A percentile compares a stretch with the other conserved stretches of the same genome.
phyloP scores from a whole-genome alignment of 495 filamentous ascomycete genomes.

The Penicillium cinerascens region DNA sequence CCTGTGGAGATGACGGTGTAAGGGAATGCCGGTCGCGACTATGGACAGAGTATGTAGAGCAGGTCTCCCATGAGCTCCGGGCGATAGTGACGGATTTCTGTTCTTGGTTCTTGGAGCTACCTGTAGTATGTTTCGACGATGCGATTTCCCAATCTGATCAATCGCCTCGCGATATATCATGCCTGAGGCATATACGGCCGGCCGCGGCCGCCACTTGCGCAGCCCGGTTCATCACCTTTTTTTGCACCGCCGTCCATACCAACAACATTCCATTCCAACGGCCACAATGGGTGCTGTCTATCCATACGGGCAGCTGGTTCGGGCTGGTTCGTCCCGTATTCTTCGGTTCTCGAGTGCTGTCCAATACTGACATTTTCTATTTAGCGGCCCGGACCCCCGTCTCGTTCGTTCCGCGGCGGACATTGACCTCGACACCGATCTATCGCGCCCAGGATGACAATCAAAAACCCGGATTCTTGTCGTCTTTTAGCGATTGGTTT shows the following conservation, averaged over 20 bases:
- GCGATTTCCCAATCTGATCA: conserved; percentile 8
- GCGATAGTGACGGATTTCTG: not conserved
- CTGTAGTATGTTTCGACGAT: not conserved
- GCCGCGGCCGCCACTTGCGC: conserved; percentile 21
- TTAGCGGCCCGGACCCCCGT: conserved; percentile 36
- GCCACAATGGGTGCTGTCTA: conserved; percentile 39
- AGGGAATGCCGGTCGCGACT: conserved; percentile 3
- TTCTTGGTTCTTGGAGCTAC: not conserved
- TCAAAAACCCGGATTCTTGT: conserved; percentile 9
- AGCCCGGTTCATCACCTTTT: conserved; percentile 29
- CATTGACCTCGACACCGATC: conserved; percentile 33
- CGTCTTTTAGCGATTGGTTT: conserved; percentile 6
- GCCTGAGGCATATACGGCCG: conserved; percentile 24
- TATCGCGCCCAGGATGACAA: conserved; percentile 30
- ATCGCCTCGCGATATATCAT: conserved; percentile 18
- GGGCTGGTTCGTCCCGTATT: conserved; percentile 30
- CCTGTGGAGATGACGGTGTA: conserved; percentile 32
- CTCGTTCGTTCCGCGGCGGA: conserved; percentile 39
- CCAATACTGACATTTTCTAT: not conserved
- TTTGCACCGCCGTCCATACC: conserved; percentile 20
- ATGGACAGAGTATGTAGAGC: conserved; percentile 6
- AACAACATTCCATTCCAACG: conserved; percentile 23
- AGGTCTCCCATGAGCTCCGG: not conserved
- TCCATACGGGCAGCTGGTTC: conserved; percentile 41
- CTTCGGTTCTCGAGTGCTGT: not conserved